phyloP scores from a whole-genome alignment of 768 basidiomycete genomes.

The Lentinula lateritia region DNA sequence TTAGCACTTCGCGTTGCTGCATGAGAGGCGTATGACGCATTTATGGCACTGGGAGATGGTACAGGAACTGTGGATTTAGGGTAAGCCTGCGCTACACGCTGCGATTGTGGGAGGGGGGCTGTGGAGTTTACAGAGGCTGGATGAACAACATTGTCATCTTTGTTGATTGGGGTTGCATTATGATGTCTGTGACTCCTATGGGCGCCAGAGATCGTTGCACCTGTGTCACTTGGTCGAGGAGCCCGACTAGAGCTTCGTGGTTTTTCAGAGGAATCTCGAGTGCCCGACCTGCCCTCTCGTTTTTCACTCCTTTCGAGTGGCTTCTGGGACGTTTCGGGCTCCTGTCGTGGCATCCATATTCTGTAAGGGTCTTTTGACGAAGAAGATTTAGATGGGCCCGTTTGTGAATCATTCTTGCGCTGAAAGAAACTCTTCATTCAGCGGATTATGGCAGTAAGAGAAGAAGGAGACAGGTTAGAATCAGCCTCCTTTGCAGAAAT shows the following conservation, averaged over 20 bases:
- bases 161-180: background rate
- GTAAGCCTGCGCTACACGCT: background rate
- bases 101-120: background rate
- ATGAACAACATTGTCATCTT: background rate
- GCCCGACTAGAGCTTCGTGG: slow-evolving; percentile 22
- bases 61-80: background rate
- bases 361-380: slow-evolving; percentile 17
- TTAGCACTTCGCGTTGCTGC: background rate
- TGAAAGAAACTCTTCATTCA: slow-evolving; percentile 51
- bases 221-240: slow-evolving; percentile 8
- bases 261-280: slow-evolving; percentile 21
- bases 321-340: background rate
- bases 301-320: slow-evolving; percentile 1
- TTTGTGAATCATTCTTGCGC: slow-evolving; percentile 38
- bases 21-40: background rate
- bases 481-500: background rate
- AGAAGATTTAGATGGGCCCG: slow-evolving; percentile 35
- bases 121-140: slow-evolving; percentile 2
- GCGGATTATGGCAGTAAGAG: slow-evolving; percentile 13
- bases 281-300: slow-evolving; percentile 7
- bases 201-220: background rate
- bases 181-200: background rate
- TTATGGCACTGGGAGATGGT: background rate
- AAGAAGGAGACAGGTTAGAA: slow-evolving; percentile 16
- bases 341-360: slow-evolving; percentile 5